Evolutionary conservation across 208 protist species (phyloP), one percentile per base, ranked within the genome.

Genomic region (Borovskyia barvae): DNA sequence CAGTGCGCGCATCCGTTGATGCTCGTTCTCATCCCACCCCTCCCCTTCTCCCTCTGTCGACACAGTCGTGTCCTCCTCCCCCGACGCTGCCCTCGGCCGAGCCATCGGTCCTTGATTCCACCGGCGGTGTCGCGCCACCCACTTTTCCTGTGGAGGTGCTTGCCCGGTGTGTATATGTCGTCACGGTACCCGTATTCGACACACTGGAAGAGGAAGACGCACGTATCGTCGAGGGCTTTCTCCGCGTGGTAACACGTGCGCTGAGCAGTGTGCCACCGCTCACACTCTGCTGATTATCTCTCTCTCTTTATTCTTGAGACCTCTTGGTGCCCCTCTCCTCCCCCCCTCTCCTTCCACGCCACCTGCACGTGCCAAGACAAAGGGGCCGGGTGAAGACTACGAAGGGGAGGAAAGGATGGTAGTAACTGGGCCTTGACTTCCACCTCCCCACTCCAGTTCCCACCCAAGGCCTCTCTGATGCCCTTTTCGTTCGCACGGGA

Each of bases 221-320:
- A 36, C 40, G 40, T 20, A 51, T 55, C 29, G 63, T 55, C 17
- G 63, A 67, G 50, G 47, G 46, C 8, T 30, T 70, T 32, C 36
- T 71, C 5, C 41, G 40, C 17, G 56, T 52, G 26, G 57, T 49
- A 5, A 60, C 76, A 40, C 72, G 76, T 11, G 64, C 72, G 15
- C 54, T 76, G 29, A 55, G 40, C n/a, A 69, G 60, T 33, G 20
- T 61, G n/a, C n/a, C n/a, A n/a, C n/a, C n/a, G n/a, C n/a, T n/a
- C n/a, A n/a, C n/a, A 36, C 68, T 17, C 48, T 70, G 19, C 5
- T 62, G 6, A 67, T 11, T 60, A 11, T 69, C 7, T 50, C 61
- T 43, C 29, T 70, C 54, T 65, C 53, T n/a, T n/a, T n/a, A n/a
- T n/a, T n/a, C n/a, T n/a, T n/a, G n/a, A n/a, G n/a, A n/a, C n/a